Evolutionary conservation across 129 eudicot species (phyloP).

Genomic region (Pseudognaphalium luteoalbum): DNA sequence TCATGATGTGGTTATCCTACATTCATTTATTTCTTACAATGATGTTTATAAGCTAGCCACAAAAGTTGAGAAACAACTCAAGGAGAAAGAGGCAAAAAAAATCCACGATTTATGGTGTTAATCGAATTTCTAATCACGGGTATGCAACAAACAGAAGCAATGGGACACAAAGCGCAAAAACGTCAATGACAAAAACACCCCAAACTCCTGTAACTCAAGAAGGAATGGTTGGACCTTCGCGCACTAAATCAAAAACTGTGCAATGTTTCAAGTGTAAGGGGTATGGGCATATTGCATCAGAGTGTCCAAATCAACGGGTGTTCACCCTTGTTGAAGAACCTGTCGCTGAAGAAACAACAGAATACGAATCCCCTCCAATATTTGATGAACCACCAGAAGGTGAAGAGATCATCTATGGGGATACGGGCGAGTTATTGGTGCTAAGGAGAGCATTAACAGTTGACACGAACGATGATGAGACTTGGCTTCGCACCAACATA

Average conservation of each 20-base stretch:
- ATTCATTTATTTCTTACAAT: constrained; percentile 18
- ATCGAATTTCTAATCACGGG: not conserved
- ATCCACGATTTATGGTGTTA: not conserved
- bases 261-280: constrained; percentile 30
- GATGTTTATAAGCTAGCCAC: constrained; percentile 22
- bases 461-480: not conserved
- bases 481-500: not conserved
- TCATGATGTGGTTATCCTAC: not conserved
- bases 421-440: constrained; percentile 11
- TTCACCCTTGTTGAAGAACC: not conserved
- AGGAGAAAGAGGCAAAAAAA: not conserved
- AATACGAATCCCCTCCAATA: not conserved
- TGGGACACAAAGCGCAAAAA: not conserved
- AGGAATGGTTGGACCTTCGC: not conserved
- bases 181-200: not conserved
- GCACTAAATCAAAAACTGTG: not conserved
- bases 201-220: not conserved
- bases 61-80: constrained; percentile 24
- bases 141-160: not conserved
- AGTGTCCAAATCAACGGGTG: constrained; percentile 9
- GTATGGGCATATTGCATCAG: constrained; percentile 9
- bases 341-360: not conserved
- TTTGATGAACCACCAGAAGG: not conserved
- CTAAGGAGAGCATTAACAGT: not conserved
- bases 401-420: not conserved